Evolutionary conservation across 208 protist species (phyloP), one percentile per base, ranked within the genome.

Genomic region (Acanthamoeba rhysodes): DNA sequence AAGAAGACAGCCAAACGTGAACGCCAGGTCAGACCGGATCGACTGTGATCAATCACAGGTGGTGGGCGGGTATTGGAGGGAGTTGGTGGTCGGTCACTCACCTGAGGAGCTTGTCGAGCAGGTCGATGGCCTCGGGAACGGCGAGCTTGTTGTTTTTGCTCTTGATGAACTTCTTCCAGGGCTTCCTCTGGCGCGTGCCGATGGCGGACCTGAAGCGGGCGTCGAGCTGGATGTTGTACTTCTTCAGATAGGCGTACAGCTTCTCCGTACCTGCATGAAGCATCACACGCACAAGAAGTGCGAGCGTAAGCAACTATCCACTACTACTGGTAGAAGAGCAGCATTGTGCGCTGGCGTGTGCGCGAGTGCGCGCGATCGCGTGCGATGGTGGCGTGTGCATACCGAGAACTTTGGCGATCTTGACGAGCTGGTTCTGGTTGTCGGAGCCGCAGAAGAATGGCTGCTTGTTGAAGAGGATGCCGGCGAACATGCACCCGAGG

Each of bases 401-500:
- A 72, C 99, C 99, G 50, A 99, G 97, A 14, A 99, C 99, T 32
- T 96, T 96, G 4, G 96, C 97, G 70, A 98, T 98, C 87, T 98
- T 96, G 29, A 99, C 97, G 18, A 99, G 98, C 97, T 99, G 99
- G 96, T 99, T 99, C 66, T 99, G 98, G 97, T 99, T 99, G 97
- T 99, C 99, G 57, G 97, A 95, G 16, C 99, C 99, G 59, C 98
- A 98, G 95, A 99, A 99, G 96, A 99, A 99, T 14, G 99, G 99
- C 64, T 99, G 99, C 93, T 98, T 98, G 59, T 97, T 96, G 97
- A 99, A 99, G 59, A 99, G 95, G 97, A 99, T 99, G 48, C 98
- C 99, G 2, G 99, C 99, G 70, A 99, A 98, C 97, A 99, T 99
- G 96, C 99, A 99, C 50, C 99, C 99, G 27, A 99, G 96, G 94